Evolutionary conservation across 352 stramenopile species (phyloP), one percentile per base, ranked within the genome.

Genomic region (Phytophthora nicotianae): DNA sequence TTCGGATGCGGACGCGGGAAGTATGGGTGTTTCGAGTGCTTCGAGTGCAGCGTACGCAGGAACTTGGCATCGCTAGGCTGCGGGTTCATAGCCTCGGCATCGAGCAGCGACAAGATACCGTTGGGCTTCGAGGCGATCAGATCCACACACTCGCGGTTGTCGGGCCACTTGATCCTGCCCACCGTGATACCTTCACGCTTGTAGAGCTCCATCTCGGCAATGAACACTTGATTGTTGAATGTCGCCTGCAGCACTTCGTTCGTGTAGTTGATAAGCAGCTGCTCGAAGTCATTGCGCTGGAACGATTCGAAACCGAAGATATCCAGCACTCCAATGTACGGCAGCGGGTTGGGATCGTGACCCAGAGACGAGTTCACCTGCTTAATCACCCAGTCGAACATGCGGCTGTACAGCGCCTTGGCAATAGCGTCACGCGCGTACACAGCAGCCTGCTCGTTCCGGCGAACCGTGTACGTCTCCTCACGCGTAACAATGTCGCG

Each of bases 331-430:
- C 90, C 90, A 73, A 97, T 96, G 76, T 93, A 97, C 42, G 84
- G 86, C 72, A 95, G 65, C 20, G 81, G 69, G 21, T 74, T 74
- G 29, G 87, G 81, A 42, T 95, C 86, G 42, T 97, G 84, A 10
- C 83, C 87, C 8, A 97, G 72, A 62, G 77, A 91, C 54, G 63
- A 68, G 81, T 98, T 98, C 23, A 98, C 88, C 55, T 96, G 86
- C 32, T 88, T 65, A 33, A 98, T 94, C 37, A 98, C 76, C 91
- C 91, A 97, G 62, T 96, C 81, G 65, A 98, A 98, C 33, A 98
- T 75, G 23, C 88, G 82, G 37, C 78, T 88, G 74, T 98, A 98
- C 5, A 98, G 62, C 32, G 92, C 86, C 76, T 98, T 99, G 13
- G 93, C 86, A 50, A 98, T 93, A 4, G 91, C 92, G 49, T 98